These are phyloP conservation scores for Amanita polypyramis DNA, from an alignment of 768 basidiomycete genomes.

Conservation along the genomic window DNA sequence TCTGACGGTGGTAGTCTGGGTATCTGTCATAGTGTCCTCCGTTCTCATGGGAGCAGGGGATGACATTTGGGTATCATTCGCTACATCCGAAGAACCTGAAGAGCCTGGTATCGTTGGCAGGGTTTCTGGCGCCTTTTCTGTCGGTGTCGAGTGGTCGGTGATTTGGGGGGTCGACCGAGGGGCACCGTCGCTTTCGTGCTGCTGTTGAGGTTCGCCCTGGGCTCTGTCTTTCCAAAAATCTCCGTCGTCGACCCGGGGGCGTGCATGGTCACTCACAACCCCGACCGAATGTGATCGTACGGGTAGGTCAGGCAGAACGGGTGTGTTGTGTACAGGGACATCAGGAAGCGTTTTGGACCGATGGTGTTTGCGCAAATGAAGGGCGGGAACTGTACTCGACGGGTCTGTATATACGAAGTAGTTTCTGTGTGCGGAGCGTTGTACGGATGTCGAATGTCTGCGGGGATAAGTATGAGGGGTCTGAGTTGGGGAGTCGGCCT, in stretches of 20 bases:
- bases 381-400: background rate
- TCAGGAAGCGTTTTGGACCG: slow-evolving; percentile 1
- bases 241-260: background rate
- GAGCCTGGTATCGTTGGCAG: slow-evolving; percentile 3
- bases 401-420: slow-evolving; percentile 3
- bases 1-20: background rate
- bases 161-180: background rate
- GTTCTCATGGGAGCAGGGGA: background rate
- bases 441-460: background rate
- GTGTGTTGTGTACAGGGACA: background rate
- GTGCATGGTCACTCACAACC: background rate
- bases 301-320: background rate
- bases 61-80: background rate
- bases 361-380: background rate
- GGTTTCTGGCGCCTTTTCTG: background rate
- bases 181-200: background rate
- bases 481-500: background rate
- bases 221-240: background rate
- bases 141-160: background rate
- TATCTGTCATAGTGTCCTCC: background rate
- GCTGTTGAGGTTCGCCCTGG: background rate
- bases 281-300: background rate
- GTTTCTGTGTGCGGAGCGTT: background rate
- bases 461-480: background rate
- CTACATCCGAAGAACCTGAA: background rate